Evolutionary conservation across 2,329 filamentous ascomycete species (phyloP).

Genomic region (Cladophialophora psammophila): DNA sequence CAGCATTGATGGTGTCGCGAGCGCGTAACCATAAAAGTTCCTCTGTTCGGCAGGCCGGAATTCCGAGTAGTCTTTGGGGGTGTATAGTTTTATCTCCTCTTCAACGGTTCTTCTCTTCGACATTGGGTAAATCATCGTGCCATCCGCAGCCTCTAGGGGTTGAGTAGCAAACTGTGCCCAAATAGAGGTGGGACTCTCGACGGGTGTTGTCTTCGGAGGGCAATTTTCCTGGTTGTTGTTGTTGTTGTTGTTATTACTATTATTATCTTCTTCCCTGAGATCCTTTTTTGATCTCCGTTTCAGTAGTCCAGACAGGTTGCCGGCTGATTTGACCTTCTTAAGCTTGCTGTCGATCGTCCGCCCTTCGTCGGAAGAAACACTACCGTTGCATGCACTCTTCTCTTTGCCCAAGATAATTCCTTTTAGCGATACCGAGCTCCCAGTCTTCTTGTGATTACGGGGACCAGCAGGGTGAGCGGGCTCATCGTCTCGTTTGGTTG

Average conservation of each 20-base stretch:
- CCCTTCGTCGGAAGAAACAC: slow-evolving; percentile 45
- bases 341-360: slow-evolving; percentile 52
- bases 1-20: slow-evolving; percentile 48
- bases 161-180: slow-evolving; percentile 75
- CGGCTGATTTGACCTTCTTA: slow-evolving; percentile 81
- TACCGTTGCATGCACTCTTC: slow-evolving; percentile 49
- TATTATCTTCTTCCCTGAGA: slow-evolving; percentile 60
- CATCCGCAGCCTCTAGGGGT: slow-evolving; percentile 45
- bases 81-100: slow-evolving; percentile 66
- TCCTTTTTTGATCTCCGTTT: slow-evolving; percentile 77
- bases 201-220: slow-evolving; percentile 24
- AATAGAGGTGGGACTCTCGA: slow-evolving; percentile 68
- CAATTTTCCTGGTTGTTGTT: slow-evolving; percentile 80
- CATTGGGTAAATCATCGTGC: slow-evolving; percentile 54
- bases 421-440: slow-evolving; percentile 41
- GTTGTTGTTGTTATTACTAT: slow-evolving; percentile 59
- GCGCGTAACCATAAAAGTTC: slow-evolving; percentile 64
- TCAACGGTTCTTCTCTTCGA: slow-evolving; percentile 55
- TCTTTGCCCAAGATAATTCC: slow-evolving; percentile 45
- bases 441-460: slow-evolving; percentile 40
- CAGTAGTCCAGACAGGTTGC: slow-evolving; percentile 79
- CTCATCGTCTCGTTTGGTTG: slow-evolving; percentile 35
- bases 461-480: slow-evolving; percentile 19
- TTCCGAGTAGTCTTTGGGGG: slow-evolving; percentile 55
- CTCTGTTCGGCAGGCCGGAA: slow-evolving; percentile 69